Percentiles rank a stretch among this genome's conserved stretches.
These are phyloP conservation scores for Sicyos baderoa DNA, from an alignment of 306 rosid species.

Conservation along the genomic window DNA sequence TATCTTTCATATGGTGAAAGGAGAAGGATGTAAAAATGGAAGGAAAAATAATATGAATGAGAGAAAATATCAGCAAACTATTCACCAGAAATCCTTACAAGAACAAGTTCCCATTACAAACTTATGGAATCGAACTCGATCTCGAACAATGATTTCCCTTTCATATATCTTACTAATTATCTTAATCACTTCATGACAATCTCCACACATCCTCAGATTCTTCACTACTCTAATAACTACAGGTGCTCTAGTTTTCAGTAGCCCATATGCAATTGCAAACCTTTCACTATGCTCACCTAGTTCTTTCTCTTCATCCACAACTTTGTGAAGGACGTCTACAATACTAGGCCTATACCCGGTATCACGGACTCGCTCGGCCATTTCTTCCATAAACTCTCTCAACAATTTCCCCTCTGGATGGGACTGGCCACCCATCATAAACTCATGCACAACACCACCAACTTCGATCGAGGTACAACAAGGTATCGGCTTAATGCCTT, in stretches of 20 bases:
- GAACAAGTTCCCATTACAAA: slow-evolving; percentile 3
- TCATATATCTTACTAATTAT: slow-evolving; percentile 1
- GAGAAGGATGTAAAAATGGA: neutral
- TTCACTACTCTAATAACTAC: slow-evolving; percentile 5
- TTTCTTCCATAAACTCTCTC: slow-evolving; percentile 14
- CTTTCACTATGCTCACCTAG: slow-evolving; percentile 22
- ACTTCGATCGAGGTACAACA: slow-evolving; percentile 27
- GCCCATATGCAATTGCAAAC: slow-evolving; percentile 22
- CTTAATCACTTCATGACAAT: slow-evolving; percentile 9
- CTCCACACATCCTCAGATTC: slow-evolving; percentile 12
- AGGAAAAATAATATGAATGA: neutral
- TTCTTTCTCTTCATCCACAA: slow-evolving; percentile 22
- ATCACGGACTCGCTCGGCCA: slow-evolving; percentile 4
- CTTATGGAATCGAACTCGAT: slow-evolving; percentile 13
- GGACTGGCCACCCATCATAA: slow-evolving; percentile 24
- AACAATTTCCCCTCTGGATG: slow-evolving; percentile 20
- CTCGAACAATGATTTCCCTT: slow-evolving; percentile 11
- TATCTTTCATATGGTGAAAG: neutral
- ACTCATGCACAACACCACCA: slow-evolving; percentile 21
- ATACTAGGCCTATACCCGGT: slow-evolving; percentile 17
- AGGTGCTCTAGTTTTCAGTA: slow-evolving; percentile 7
- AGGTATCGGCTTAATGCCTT: slow-evolving; percentile 18
- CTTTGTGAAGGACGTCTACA: slow-evolving; percentile 19
- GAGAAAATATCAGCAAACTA: neutral
- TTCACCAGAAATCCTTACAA: slow-evolving; percentile 16